Base-by-base conservation (phyloP, 2,329 filamentous ascomycete species). In the Chaetothyriales sp. region DNA sequence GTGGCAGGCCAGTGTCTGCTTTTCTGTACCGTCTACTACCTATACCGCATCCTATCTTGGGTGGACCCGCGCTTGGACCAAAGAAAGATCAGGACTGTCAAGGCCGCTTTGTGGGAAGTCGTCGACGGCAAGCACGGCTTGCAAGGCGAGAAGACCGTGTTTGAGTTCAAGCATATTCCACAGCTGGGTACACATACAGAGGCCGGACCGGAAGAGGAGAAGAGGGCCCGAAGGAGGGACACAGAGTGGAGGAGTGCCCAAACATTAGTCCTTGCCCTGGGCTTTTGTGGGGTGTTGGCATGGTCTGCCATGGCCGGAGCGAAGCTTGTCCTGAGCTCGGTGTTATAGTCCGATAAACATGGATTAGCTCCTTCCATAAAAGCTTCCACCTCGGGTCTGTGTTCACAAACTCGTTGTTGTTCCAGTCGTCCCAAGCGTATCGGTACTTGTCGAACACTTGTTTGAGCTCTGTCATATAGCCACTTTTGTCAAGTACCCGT, bases 161-260 rank as follows among this genome's bases (percentile, higher is more conserved):
- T 88, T 61, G 78, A 83, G 18, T 84, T 89, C 67, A 83, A 87
- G 62, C 85, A 84, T 61, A 70, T 84, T 8, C 83, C 83, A 0
- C 25, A 47, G 18, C 18, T 47, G 19, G 46, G 46, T 9, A 33
- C 18, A 6, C 20, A 29, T 10, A 47, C 46, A 18, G 46, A 47
- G 1, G 13, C 10, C 2, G 46, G 28, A 9, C 20, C 20, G 2
- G 20, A 13, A 29, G 28, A 33, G 18, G 46, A 47, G 13, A 40
- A 40, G 33, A 15, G 33, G 33, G 10, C 13, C 10, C 33, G 5
- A 10, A 40, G 33, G 33, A 13, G 33, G 33, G 33, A 40, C 10
- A 40, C 10, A 2, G 33, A 40, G 33, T 40, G 33, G 33, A 40
- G 33, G 33, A 40, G 10, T 40, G 33, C 13, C 10, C 33, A 40